Conservation (phyloP, 495 filamentous ascomycete genomes). For the Xylaria sp. region DNA sequence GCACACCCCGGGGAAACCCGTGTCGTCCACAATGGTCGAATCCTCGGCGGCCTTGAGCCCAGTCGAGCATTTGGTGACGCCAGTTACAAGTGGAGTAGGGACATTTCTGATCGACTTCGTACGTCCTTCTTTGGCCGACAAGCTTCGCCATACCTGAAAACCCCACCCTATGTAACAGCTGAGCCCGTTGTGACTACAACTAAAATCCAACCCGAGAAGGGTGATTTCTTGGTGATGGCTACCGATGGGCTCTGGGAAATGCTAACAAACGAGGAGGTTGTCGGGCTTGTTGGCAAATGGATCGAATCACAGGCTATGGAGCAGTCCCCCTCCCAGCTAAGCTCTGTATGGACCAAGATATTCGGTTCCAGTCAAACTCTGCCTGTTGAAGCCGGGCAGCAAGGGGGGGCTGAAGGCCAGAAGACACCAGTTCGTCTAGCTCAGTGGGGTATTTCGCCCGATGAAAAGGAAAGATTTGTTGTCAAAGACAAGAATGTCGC, state of each 20-base stretch:
- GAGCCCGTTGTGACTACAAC: slow-evolving; percentile 97
- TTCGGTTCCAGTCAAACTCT: slow-evolving; percentile 61
- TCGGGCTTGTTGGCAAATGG: slow-evolving; percentile 96
- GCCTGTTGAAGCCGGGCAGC: slow-evolving; percentile 59
- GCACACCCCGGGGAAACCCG: slow-evolving; percentile 88
- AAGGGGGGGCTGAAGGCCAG: slow-evolving; percentile 55
- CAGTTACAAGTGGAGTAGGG: slow-evolving; percentile 91
- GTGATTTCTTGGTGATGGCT: slow-evolving; percentile 96
- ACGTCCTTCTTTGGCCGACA: slow-evolving; percentile 83
- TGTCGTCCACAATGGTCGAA: slow-evolving; percentile 84
- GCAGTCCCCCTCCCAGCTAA: slow-evolving; percentile 44
- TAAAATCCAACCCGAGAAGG: slow-evolving; percentile 84
- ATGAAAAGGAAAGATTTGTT: slow-evolving; percentile 78
- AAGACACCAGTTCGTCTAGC: slow-evolving; percentile 81
- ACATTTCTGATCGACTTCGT: slow-evolving; percentile 82
- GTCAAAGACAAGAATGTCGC: slow-evolving; percentile 96
- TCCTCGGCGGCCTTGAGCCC: slow-evolving; percentile 91
- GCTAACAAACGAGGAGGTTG: slow-evolving; percentile 97
- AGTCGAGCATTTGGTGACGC: slow-evolving; percentile 95
- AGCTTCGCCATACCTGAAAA: slow-evolving; percentile 74
- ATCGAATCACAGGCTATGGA: slow-evolving; percentile 74
- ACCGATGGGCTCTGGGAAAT: slow-evolving; percentile 99
- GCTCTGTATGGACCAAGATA: slow-evolving; percentile 61
- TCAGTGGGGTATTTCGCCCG: slow-evolving; percentile 79
- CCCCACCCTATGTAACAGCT: slow-evolving; percentile 96